A percentile compares a stretch with the other conserved stretches of the same genome.
phyloP scores from a whole-genome alignment of 352 stramenopile species.

The Phytophthora kernoviae region DNA sequence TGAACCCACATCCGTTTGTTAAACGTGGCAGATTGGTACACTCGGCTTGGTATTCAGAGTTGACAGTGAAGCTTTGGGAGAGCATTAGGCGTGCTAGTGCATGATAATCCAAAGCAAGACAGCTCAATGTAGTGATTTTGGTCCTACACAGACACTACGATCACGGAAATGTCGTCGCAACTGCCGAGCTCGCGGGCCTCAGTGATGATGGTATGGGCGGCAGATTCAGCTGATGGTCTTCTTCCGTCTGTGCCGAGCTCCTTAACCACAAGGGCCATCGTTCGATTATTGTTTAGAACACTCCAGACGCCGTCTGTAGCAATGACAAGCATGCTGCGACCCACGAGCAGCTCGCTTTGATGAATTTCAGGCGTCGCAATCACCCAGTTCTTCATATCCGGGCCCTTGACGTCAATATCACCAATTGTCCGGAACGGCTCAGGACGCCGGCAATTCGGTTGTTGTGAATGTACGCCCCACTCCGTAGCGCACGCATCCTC shows the following conservation, averaged over 20 bases:
- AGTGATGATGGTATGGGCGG: constrained; percentile 57
- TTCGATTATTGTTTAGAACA: constrained; percentile 64
- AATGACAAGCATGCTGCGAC: constrained; percentile 57
- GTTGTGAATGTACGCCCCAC: constrained; percentile 72
- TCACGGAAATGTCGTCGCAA: constrained; percentile 66
- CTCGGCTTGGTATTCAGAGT: neutral
- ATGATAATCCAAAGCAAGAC: constrained; percentile 6
- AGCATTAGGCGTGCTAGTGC: neutral
- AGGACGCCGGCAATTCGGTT: constrained; percentile 77
- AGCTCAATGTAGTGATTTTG: constrained; percentile 7
- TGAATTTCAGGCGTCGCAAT: constrained; percentile 73
- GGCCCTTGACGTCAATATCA: constrained; percentile 83
- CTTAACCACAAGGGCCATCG: constrained; percentile 51
- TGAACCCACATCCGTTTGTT: neutral
- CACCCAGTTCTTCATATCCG: constrained; percentile 75
- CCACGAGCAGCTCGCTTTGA: constrained; percentile 46
- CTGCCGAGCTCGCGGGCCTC: constrained; percentile 58
- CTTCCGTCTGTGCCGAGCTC: constrained; percentile 27
- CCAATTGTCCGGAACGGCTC: constrained; percentile 84
- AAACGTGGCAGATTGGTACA: neutral
- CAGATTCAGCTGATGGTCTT: constrained; percentile 38
- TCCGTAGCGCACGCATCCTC: constrained; percentile 57
- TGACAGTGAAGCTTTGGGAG: constrained; percentile 4
- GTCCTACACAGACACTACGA: constrained; percentile 56
- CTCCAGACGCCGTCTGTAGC: constrained; percentile 81